Percentiles rank a stretch among this genome's conserved stretches.
These are phyloP conservation scores for Beta lomatogona DNA, from an alignment of 179 eudicot genomes.

Conservation along the genomic window DNA sequence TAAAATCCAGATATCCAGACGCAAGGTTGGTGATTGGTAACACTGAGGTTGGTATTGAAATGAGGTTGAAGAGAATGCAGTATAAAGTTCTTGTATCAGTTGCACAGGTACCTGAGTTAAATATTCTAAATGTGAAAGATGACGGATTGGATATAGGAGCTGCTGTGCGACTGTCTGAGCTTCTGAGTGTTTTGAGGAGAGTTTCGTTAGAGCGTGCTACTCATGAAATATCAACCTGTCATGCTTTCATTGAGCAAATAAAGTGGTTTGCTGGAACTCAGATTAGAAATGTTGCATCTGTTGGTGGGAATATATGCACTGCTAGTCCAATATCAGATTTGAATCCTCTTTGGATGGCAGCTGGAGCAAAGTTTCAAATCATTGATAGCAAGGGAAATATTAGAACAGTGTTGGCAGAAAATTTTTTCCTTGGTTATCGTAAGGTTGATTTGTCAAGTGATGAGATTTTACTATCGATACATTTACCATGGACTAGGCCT, in stretches of 20 bases:
- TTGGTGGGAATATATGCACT: constrained; percentile 97
- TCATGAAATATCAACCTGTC: constrained; percentile 75
- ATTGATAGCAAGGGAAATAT: constrained; percentile 69
- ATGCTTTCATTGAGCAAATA: constrained; percentile 78
- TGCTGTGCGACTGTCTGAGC: constrained; percentile 77
- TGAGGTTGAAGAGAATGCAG: constrained; percentile 77
- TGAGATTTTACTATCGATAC: constrained; percentile 82
- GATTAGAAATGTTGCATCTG: constrained; percentile 94
- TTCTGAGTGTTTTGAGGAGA: constrained; percentile 46
- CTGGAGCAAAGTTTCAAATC: constrained; percentile 81
- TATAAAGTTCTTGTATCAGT: constrained; percentile 78
- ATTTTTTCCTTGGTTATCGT: constrained; percentile 88
- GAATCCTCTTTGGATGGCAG: constrained; percentile 98
- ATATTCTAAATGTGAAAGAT: constrained; percentile 57
- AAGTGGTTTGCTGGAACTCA: constrained; percentile 99
- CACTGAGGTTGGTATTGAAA: constrained; percentile 94
- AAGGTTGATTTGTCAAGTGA: constrained; percentile 74
- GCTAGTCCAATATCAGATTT: constrained; percentile 99
- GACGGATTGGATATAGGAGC: constrained; percentile 96
- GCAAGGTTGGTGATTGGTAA: constrained; percentile 86
- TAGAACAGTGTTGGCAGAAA: constrained; percentile 65
- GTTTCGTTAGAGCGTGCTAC: constrained; percentile 50
- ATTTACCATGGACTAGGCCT: constrained; percentile 82
- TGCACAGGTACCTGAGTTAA: constrained; percentile 78
- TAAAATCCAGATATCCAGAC: constrained; percentile 74